Evolutionary conservation across 345 rosid species (phyloP), one percentile per base, ranked within the genome.

Genomic region (Leavenworthia alabamica): DNA sequence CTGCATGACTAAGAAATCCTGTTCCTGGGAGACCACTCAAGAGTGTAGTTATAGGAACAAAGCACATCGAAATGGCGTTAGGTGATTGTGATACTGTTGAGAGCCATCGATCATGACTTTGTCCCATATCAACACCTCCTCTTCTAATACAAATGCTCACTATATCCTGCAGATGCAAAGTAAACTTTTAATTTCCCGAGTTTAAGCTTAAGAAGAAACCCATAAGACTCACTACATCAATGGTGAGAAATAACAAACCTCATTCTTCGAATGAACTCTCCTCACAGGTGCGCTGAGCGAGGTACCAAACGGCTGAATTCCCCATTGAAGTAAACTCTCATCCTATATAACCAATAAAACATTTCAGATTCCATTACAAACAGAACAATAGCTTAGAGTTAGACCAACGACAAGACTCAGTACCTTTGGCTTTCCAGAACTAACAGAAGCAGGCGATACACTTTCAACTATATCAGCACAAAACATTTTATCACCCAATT

Each of bases 41-140:
- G 58, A 93, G 91, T 9, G 94, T 79, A 74, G 97, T 93, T 68
- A 93, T 85, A 14, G 99, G 94, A 73, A 93, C 96, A 42, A 89
- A 79, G 52, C 89, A 78, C 99, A 93, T 91, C 11, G 97, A 89
- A 70, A 87, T 89, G 19, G 73, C 99, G 55, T 82, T 78, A 2
- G 99, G 97, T 7, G 90, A 85, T 60, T 85, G 71, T 4, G 89
- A 76, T 72, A 93, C 68, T 0, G 94, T 87, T 17, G 99, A 80
- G 32, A 89, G 91, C 99, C 99, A 93, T 51, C 64, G 83, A 20
- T 79, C 80, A 78, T 93, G 99, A 47, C 82, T 85, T 67, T 82
- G 96, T 15, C 79, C 78, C 36, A 49, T 17, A 73, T 87, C 94
- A 47, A 73, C 50, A 37, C 99, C 99, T 67, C 99, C 99, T 61